These are phyloP conservation scores for Lecanoromycetidae sp. DNA, from an alignment of 2,329 filamentous ascomycete genomes.

Conservation along the genomic window DNA sequence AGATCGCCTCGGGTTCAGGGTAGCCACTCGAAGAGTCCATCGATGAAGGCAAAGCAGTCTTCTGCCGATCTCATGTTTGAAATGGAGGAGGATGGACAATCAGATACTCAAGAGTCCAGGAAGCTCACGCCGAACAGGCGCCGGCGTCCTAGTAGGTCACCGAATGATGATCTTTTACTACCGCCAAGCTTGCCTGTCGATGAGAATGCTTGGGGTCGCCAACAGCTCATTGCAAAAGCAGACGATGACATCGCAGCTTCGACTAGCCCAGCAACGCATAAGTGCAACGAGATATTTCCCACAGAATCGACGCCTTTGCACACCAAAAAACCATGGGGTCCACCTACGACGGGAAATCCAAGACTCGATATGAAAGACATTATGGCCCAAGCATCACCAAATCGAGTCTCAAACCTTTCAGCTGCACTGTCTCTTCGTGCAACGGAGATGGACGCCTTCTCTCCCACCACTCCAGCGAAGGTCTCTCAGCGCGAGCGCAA, in stretches of 20 bases:
- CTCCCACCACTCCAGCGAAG: constrained; percentile 40
- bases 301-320: neutral
- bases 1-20: constrained; percentile 30
- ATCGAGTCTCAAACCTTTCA: constrained; percentile 41
- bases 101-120: neutral
- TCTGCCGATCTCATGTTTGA: constrained; percentile 74
- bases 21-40: constrained; percentile 41
- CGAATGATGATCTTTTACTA: neutral
- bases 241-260: neutral
- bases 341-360: constrained; percentile 41
- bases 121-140: constrained; percentile 6
- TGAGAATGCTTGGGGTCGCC: constrained; percentile 14
- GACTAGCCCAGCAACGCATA: constrained; percentile 7
- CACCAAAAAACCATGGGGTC: constrained; percentile 38
- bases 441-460: constrained; percentile 27
- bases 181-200: neutral
- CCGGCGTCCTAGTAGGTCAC: constrained; percentile 22
- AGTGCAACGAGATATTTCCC: neutral
- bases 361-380: constrained; percentile 68
- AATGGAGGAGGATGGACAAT: constrained; percentile 68
- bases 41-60: constrained; percentile 55
- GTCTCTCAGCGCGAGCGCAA: constrained; percentile 90
- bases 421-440: constrained; percentile 38
- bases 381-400: constrained; percentile 49
- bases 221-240: neutral